phyloP scores from a whole-genome alignment of 2,329 filamentous ascomycete species.

The Calonectria multiphialidica region DNA sequence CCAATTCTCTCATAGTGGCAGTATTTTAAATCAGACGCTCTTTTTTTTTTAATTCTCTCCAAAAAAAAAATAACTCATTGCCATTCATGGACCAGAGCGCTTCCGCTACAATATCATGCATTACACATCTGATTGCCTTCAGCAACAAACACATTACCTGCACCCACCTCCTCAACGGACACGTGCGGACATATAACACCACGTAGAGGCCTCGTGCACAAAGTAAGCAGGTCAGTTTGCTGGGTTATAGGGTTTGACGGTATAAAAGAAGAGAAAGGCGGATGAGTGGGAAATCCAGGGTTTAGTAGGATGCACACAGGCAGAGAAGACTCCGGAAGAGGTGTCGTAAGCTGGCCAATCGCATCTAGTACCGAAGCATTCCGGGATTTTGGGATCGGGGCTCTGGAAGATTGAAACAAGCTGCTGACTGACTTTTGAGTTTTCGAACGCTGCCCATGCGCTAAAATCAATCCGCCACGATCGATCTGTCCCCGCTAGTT shows the following conservation, averaged over 20 bases:
- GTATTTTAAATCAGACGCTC: too few species aligned
- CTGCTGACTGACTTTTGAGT: conserved; percentile 4
- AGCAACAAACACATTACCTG: background rate
- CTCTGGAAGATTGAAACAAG: background rate
- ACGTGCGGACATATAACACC: too few species aligned
- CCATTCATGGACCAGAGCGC: background rate
- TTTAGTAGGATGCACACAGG: background rate
- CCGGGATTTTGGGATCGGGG: too few species aligned
- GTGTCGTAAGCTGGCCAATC: background rate
- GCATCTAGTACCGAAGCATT: background rate
- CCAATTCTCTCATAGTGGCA: too few species aligned
- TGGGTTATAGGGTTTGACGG: background rate
- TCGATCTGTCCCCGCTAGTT: background rate
- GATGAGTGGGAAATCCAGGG: too few species aligned
- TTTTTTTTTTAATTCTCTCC: too few species aligned
- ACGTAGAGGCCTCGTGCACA: background rate
- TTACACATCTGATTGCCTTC: background rate
- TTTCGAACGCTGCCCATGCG: background rate
- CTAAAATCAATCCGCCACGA: background rate
- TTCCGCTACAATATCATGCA: background rate
- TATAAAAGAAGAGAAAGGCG: too few species aligned
- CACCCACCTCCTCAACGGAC: background rate
- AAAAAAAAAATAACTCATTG: too few species aligned
- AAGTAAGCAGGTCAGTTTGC: too few species aligned
- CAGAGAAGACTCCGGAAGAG: background rate